Evolutionary conservation across 441 rosid genomes (phyloP).

Genomic region (Pelargonium australe): DNA sequence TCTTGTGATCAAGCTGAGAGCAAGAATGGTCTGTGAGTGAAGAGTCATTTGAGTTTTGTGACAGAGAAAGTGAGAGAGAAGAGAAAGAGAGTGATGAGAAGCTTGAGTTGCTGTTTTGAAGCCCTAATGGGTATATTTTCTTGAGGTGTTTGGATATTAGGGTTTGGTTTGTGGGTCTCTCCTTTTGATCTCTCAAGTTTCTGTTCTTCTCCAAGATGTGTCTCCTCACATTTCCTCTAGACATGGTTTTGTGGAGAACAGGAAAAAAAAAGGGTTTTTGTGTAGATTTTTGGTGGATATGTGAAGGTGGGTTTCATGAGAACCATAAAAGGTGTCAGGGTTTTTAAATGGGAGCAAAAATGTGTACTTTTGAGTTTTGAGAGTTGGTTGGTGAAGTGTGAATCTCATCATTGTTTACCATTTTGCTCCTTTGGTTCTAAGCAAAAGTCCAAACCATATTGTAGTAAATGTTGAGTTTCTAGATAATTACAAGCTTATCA

Average conservation of each 20-base stretch:
- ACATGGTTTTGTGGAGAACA: slow-evolving; percentile 24
- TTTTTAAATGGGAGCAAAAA: not conserved
- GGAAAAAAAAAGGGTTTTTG: no score
- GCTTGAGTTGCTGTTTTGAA: slow-evolving; percentile 29
- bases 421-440: slow-evolving; percentile 31
- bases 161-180: slow-evolving; percentile 30
- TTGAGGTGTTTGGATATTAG: slow-evolving; percentile 60
- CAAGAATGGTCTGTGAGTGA: no score
- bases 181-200: slow-evolving; percentile 24
- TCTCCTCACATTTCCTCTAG: slow-evolving; percentile 24
- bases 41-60: no score
- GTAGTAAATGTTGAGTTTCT: not conserved
- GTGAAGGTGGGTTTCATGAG: slow-evolving; percentile 11
- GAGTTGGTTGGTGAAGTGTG: slow-evolving; percentile 57
- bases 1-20: no score
- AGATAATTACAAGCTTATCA: no score
- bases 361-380: not conserved
- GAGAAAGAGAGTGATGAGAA: no score
- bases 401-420: slow-evolving; percentile 37
- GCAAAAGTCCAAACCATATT: slow-evolving; percentile 19
- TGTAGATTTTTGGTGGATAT: slow-evolving; percentile 5
- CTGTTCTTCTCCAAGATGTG: slow-evolving; percentile 37
- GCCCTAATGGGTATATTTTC: slow-evolving; percentile 70
- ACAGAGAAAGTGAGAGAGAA: no score
- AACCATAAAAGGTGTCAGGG: slow-evolving; percentile 15